Evolutionary conservation across 805 yeast species (phyloP), one percentile per base, ranked within the genome.

Genomic region (Candida dajiaensis): DNA sequence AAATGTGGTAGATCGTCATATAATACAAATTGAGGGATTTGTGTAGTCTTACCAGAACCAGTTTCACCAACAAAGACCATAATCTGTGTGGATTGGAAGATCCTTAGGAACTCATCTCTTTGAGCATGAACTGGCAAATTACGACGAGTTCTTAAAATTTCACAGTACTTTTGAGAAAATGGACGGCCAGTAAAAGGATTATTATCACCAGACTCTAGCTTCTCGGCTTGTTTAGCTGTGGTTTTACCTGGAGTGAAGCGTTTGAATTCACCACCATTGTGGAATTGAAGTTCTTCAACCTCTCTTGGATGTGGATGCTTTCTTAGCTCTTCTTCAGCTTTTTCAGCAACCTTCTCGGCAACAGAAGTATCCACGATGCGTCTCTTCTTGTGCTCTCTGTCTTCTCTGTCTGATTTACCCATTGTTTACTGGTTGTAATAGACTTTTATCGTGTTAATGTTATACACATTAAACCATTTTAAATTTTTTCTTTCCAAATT

Each of bases 61-160:
- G 99, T 92, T 65, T 92, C 99, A 73, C 99, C 99, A 44, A 94
- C 98, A 67, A 94, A 89, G 33, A 92, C 98, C 95, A 94, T 85
- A 63, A 92, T 86, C 68, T 92, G 99, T 35, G 92, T 81, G 19
- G 76, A 70, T 52, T 92, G 98, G 68, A 85, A 94, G 48, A 87
- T 80, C 53, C 76, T 74, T 48, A 94, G 74, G 64, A 94, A 94
- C 67, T 92, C 96, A 44, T 80, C 85, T 63, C 98, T 77, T 68
- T 94, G 97, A 25, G 89, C 80, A 67, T 92, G 96, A 19, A 94
- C 98, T 2, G 99, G 99, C 50, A 94, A 74, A 51, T 87, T 85
- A 54, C 95, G 78, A 68, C 99, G 80, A 22, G 74, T 77, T 57
- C 79, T 80, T 50, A 94, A 72, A 50, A 94, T 94, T 51, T 80